A percentile compares a stretch with the other conserved stretches of the same genome.
Conservation (phyloP, 2,329 filamentous ascomycete genomes). For the Westerdykella sp. region DNA sequence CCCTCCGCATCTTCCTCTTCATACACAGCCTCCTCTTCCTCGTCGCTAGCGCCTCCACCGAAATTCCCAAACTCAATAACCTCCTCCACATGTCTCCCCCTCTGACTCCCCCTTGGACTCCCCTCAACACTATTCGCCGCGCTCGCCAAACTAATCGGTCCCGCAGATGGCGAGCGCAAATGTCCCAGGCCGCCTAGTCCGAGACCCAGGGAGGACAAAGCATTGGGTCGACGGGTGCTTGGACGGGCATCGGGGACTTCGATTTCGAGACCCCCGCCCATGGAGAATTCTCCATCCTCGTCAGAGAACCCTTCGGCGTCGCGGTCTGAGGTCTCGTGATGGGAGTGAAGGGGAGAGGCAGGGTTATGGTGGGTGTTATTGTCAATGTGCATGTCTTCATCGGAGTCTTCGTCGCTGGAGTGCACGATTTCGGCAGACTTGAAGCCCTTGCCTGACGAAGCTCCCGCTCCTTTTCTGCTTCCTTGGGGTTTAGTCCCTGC, state of each 20-base stretch:
- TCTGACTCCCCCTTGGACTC: slow-evolving; percentile 18
- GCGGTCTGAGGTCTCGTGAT: neutral
- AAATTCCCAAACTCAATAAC: slow-evolving; percentile 35
- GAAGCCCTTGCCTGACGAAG: slow-evolving; percentile 14
- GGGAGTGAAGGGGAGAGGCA: slow-evolving; percentile 6
- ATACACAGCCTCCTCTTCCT: slow-evolving; percentile 8
- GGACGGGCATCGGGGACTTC: slow-evolving; percentile 26
- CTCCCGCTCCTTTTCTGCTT: slow-evolving; percentile 5
- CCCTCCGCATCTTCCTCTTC: slow-evolving; percentile 12
- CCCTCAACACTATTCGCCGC: slow-evolving; percentile 36
- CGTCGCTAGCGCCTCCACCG: slow-evolving; percentile 21
- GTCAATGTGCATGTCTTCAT: slow-evolving; percentile 7
- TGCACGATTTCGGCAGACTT: slow-evolving; percentile 29
- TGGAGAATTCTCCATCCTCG: slow-evolving; percentile 17
- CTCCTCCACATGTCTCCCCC: slow-evolving; percentile 15
- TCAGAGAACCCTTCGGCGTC: slow-evolving; percentile 13
- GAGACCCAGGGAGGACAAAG: slow-evolving; percentile 21
- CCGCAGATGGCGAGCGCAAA: slow-evolving; percentile 26
- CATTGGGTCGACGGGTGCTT: slow-evolving; percentile 11
- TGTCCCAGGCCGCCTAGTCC: slow-evolving; percentile 6
- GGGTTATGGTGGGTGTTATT: slow-evolving; percentile 6
- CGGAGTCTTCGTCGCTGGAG: slow-evolving; percentile 21
- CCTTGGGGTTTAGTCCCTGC: neutral
- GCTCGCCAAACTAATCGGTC: slow-evolving; percentile 41
- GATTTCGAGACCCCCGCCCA: slow-evolving; percentile 23